Evolutionary conservation across 2,329 filamentous ascomycete genomes (phyloP).

Genomic region (Albifimbria verrucaria): DNA sequence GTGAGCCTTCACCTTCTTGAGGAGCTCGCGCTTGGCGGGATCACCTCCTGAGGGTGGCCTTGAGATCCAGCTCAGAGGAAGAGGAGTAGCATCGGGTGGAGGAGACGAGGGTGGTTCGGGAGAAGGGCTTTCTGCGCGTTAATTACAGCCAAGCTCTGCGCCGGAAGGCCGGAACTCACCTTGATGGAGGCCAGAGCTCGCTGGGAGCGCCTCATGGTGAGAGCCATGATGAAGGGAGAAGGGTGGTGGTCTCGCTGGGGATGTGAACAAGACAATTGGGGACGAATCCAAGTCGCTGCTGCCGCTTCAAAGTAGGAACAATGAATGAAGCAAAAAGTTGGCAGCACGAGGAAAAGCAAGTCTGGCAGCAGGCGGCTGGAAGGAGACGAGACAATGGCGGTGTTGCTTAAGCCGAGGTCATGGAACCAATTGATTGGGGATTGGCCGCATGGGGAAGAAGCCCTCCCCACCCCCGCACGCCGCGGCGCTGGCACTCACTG

Average conservation of each 20-base stretch:
- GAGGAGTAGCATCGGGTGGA: conserved; percentile 63
- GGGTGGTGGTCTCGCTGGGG: no score
- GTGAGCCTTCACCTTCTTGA: conserved; percentile 90
- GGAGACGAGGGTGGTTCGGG: conserved; percentile 25
- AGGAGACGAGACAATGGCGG: background rate
- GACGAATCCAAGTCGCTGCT: no score
- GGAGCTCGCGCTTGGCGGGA: conserved; percentile 87
- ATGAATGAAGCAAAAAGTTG: background rate
- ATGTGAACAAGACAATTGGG: no score
- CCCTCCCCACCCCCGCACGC: background rate
- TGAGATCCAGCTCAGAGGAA: conserved; percentile 77
- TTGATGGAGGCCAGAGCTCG: conserved; percentile 62
- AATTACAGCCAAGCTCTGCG: no score
- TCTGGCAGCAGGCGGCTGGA: background rate
- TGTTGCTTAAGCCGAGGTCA: background rate
- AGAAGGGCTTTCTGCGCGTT: no score
- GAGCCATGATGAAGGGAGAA: conserved; percentile 49
- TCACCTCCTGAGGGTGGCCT: conserved; percentile 79
- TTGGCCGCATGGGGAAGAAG: background rate
- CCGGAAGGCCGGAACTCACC: conserved; percentile 49
- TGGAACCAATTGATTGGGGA: background rate
- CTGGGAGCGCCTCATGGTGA: conserved; percentile 59
- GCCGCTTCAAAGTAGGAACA: background rate
- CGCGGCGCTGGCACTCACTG: background rate
- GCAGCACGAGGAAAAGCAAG: background rate